Percentiles rank a stretch among this genome's conserved stretches.
phyloP scores from a whole-genome alignment of 2,329 filamentous ascomycete genomes.

The Peltaster fructicola region DNA sequence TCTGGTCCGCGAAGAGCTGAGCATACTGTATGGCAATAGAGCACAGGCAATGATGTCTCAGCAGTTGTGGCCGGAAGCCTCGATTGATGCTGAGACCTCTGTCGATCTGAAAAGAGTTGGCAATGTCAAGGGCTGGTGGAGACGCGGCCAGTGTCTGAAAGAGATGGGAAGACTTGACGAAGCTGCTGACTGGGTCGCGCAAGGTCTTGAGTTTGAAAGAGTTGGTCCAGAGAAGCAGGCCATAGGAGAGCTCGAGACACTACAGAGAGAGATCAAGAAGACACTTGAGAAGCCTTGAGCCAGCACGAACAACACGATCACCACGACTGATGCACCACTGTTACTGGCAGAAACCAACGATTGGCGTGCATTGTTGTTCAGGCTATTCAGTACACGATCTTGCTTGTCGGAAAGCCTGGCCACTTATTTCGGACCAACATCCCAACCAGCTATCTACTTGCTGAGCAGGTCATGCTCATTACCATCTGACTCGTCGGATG shows the following conservation, averaged over 20 bases:
- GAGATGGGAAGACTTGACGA: constrained; percentile 85
- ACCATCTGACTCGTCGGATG: too few species aligned
- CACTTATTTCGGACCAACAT: too few species aligned
- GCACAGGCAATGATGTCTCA: constrained; percentile 79
- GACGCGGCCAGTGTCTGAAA: constrained; percentile 62
- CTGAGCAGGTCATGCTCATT: too few species aligned
- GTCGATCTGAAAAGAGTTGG: constrained; percentile 73
- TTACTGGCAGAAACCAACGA: too few species aligned
- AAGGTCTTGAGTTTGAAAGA: constrained; percentile 48
- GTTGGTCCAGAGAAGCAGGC: constrained; percentile 15
- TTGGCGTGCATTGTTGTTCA: too few species aligned
- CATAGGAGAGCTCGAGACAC: constrained; percentile 15
- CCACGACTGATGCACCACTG: too few species aligned
- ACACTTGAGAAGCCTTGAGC: constrained; percentile 6
- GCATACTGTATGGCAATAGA: constrained; percentile 65
- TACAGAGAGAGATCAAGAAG: constrained; percentile 13
- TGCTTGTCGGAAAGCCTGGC: too few species aligned
- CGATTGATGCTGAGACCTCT: constrained; percentile 74
- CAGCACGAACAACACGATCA: too few species aligned
- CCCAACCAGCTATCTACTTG: too few species aligned
- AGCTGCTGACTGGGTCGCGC: constrained; percentile 59
- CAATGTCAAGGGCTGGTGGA: constrained; percentile 92
- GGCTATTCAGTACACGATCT: too few species aligned
- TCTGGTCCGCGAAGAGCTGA: constrained; percentile 69
- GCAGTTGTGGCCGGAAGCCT: constrained; percentile 66